These are phyloP conservation scores for Postia placenta DNA, from an alignment of 768 basidiomycete species.

Conservation along the genomic window DNA sequence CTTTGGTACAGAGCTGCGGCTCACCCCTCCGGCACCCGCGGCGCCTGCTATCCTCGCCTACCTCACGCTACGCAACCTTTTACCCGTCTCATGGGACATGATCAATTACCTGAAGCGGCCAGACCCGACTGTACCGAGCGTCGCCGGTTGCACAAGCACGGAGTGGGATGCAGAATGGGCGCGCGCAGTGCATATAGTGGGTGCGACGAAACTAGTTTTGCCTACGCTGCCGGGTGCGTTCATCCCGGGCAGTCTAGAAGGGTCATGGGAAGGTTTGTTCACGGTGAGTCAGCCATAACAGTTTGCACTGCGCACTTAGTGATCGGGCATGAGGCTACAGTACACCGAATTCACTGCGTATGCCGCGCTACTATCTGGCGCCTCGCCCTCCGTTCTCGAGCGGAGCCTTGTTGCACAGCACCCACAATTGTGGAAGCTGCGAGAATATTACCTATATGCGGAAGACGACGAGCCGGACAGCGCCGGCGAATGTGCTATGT, in stretches of 20 bases:
- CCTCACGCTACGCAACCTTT: constrained; percentile 41
- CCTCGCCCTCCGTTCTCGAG: constrained; percentile 57
- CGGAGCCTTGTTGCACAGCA: constrained; percentile 76
- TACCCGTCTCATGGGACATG: constrained; percentile 17
- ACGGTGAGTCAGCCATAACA: constrained; percentile 44
- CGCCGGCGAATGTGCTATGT: not conserved
- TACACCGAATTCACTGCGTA: constrained; percentile 86
- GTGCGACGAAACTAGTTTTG: constrained; percentile 36
- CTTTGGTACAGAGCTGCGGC: constrained; percentile 25
- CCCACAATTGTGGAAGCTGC: constrained; percentile 85
- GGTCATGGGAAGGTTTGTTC: constrained; percentile 77
- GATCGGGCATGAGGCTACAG: constrained; percentile 28
- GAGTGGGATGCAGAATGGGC: constrained; percentile 75
- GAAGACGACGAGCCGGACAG: constrained; percentile 18
- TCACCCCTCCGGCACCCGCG: constrained; percentile 57
- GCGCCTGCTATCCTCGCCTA: constrained; percentile 70
- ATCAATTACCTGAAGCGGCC: constrained; percentile 21
- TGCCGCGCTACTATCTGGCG: constrained; percentile 67
- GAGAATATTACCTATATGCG: constrained; percentile 58
- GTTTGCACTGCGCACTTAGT: not conserved
- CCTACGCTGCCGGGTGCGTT: constrained; percentile 40
- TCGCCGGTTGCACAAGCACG: constrained; percentile 13
- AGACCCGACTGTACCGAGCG: constrained; percentile 16
- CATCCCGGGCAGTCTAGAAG: constrained; percentile 63
- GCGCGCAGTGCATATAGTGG: constrained; percentile 18